Base-by-base conservation (phyloP, 1,139 yeast species). In the Suhomyces bokatorum region DNA sequence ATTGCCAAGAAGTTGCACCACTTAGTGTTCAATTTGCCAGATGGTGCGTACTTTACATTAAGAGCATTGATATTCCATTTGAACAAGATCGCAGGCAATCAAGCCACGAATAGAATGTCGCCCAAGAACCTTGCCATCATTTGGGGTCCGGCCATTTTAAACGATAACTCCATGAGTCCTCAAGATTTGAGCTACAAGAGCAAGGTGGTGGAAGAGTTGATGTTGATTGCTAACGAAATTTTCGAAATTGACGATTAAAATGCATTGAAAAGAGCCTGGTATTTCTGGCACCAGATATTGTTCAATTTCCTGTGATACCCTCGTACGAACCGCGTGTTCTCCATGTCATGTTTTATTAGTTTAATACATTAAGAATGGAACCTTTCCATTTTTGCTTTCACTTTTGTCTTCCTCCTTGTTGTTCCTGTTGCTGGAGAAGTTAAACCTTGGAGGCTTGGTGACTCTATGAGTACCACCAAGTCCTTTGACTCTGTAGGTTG, bases 111-210 rank as follows among this genome's bases (percentile, higher is more conserved):
- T 59, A 76, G 95, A 60, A 93, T 93, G 99, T 82, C 83, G 38
- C 75, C 83, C 43, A 85, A 83, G 57, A 84, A 85, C 46, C 66
- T 91, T 55, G 86, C 95, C 37, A 87, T 87, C 40, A 89, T 91
- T 41, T 93, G 99, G 98, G 97, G 97, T 0, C 96, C 97, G 11
- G 88, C 89, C 2, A 67, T 93, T 40, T 77, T 93, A 61, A 78
- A 80, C 42, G 87, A 81, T 56, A 78, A 77, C 50, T 79, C 80
- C 32, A 68, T 77, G 60, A 83, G 81, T 54, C 84, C 87, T 5
- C 88, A 84, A 50, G 97, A 89, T 56, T 80, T 90, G 66, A 84
- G 87, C 46, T 81, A 79, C 51, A 95, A 90, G 67, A 87, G 90
- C 48, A 79, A 82, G 50, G 87, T 89, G 6, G 80, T 91, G 57